These are phyloP conservation scores for Suhomyces chickasaworum DNA, from an alignment of 1,139 yeast genomes.

Conservation along the genomic window DNA sequence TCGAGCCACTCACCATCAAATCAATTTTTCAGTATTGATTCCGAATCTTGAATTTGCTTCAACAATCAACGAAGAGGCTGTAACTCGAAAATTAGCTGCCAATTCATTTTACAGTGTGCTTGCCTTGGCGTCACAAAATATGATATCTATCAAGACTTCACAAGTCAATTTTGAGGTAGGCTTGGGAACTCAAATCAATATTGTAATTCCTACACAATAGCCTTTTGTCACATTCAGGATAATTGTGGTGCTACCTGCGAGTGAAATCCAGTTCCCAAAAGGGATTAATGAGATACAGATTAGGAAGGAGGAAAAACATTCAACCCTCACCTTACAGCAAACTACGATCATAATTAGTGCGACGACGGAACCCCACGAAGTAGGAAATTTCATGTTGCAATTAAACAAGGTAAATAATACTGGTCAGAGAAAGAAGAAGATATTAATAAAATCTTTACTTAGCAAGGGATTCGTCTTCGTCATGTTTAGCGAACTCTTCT, in stretches of 20 bases:
- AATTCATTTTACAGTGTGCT: conserved; percentile 43
- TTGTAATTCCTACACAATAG: background rate
- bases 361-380: conserved; percentile 1
- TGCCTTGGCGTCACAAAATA: conserved; percentile 34
- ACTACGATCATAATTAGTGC: conserved; percentile 1
- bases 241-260: conserved; percentile 2
- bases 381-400: conserved; percentile 6
- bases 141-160: conserved; percentile 4
- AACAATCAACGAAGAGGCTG: conserved; percentile 17
- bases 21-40: conserved; percentile 22
- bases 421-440: conserved; percentile 8
- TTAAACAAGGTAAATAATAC: conserved; percentile 12
- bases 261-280: conserved; percentile 6
- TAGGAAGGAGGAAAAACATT: conserved; percentile 6
- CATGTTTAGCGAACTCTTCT: conserved; percentile 46
- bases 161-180: background rate
- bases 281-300: background rate
- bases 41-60: conserved; percentile 14
- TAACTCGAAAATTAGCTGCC: conserved; percentile 33
- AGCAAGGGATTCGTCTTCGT: conserved; percentile 25
- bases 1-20: background rate
- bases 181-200: conserved; percentile 3
- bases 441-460: conserved; percentile 9
- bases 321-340: conserved; percentile 4
- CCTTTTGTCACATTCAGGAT: background rate